Percentiles rank a stretch among this genome's conserved stretches.
phyloP scores from a whole-genome alignment of 352 stramenopile species.

The Globisporangium okanoganense region DNA sequence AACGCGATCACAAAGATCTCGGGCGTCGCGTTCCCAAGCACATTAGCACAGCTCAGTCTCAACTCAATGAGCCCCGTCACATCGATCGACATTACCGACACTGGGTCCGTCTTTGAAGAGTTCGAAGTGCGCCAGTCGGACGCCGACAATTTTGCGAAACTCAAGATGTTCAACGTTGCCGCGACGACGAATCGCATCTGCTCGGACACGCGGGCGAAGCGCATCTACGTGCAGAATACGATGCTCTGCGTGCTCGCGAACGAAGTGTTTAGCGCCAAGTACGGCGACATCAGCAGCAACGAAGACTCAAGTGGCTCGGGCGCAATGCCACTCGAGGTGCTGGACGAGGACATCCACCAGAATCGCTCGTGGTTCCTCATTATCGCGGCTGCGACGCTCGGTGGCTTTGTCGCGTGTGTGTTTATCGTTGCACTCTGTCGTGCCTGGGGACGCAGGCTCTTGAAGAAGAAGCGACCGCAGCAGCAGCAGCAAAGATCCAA shows the following conservation, averaged over 20 bases:
- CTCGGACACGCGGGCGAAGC: conserved; percentile 27
- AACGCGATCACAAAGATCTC: conserved; percentile 34
- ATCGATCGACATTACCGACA: background rate
- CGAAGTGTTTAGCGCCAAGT: conserved; percentile 31
- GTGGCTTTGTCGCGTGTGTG: conserved; percentile 17
- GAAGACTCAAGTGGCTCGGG: conserved; percentile 8
- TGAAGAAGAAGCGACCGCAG: background rate
- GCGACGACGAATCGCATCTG: conserved; percentile 12
- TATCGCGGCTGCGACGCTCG: conserved; percentile 16
- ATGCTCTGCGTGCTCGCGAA: conserved; percentile 42
- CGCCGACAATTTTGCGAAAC: conserved; percentile 18
- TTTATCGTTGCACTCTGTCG: conserved; percentile 7
- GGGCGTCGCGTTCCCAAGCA: conserved; percentile 30
- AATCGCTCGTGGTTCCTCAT: conserved; percentile 35
- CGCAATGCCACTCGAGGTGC: background rate
- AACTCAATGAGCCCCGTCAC: conserved; percentile 9
- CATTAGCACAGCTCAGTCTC: conserved; percentile 22
- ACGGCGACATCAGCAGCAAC: conserved; percentile 11
- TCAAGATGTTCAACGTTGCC: conserved; percentile 12
- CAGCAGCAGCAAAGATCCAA: background rate
- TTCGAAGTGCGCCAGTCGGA: conserved; percentile 41
- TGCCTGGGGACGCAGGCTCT: background rate
- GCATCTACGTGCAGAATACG: conserved; percentile 32
- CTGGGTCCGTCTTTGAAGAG: conserved; percentile 19
- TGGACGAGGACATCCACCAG: conserved; percentile 21